Conservation (phyloP, 495 filamentous ascomycete species). For the Stereocaulon alpinum region DNA sequence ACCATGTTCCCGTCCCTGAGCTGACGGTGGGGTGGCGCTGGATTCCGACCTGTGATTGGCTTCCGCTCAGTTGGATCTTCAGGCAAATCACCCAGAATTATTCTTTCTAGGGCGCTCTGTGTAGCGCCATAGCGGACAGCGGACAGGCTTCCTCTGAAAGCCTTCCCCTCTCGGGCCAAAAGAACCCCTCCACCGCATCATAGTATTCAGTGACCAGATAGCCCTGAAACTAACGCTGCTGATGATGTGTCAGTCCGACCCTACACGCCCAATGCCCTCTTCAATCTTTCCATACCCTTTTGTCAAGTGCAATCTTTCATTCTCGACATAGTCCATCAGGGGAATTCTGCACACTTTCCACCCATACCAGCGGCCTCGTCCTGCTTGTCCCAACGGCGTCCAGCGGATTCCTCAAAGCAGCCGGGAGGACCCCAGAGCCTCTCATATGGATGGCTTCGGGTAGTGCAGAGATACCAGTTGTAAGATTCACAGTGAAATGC, state of each 20-base stretch:
- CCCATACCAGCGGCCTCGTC: neutral
- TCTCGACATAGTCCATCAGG: no score
- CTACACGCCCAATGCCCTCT: neutral
- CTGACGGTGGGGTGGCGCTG: neutral
- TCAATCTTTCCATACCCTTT: neutral
- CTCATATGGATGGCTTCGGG: conserved; percentile 22
- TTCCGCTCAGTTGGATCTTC: conserved; percentile 5
- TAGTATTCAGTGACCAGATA: neutral
- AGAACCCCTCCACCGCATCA: neutral
- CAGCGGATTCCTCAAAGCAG: neutral
- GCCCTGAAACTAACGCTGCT: conserved; percentile 1
- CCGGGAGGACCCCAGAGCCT: neutral
- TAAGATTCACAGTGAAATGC: conserved; percentile 2
- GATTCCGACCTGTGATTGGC: conserved; percentile 2
- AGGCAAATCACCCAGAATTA: neutral
- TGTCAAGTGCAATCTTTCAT: neutral
- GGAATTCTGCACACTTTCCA: neutral
- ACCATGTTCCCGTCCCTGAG: neutral
- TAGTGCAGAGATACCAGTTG: conserved; percentile 17
- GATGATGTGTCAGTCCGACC: conserved; percentile 5
- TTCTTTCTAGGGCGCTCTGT: neutral
- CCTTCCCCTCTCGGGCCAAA: neutral
- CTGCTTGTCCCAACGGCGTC: neutral
- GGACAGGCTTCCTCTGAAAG: neutral
- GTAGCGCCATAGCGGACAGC: neutral